These are phyloP conservation scores for Phytophthora macrochlamydospora DNA, from an alignment of 352 stramenopile genomes.

Conservation along the genomic window DNA sequence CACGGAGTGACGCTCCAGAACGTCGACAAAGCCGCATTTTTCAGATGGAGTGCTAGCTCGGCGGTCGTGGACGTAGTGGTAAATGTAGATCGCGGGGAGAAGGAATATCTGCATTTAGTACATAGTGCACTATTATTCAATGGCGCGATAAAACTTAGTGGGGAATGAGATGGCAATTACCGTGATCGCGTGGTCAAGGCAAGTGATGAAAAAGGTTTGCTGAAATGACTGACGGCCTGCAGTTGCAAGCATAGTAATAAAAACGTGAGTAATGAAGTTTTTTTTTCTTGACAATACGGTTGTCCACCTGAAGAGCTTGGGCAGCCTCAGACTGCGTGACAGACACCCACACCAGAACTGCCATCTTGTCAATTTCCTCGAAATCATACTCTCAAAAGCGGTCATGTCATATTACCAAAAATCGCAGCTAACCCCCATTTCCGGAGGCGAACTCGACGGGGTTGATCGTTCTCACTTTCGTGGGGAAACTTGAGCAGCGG, in stretches of 20 bases:
- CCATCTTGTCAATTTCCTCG: too few relatives aligned
- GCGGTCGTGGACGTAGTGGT: slow-evolving; percentile 21
- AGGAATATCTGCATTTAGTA: slow-evolving; percentile 24
- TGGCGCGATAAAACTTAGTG: neutral
- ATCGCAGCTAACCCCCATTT: too few relatives aligned
- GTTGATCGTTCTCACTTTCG: too few relatives aligned
- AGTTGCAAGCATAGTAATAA: neutral
- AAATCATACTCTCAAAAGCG: too few relatives aligned
- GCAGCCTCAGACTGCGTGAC: slow-evolving; percentile 14
- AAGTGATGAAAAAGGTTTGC: slow-evolving; percentile 18
- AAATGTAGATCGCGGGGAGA: slow-evolving; percentile 30
- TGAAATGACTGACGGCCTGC: slow-evolving; percentile 6
- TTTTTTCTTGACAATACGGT: neutral
- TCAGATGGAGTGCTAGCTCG: neutral
- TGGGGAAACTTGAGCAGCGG: too few relatives aligned
- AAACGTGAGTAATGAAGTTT: neutral
- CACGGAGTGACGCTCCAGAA: slow-evolving; percentile 34
- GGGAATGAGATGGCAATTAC: neutral
- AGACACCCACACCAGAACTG: slow-evolving; percentile 7
- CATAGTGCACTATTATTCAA: neutral
- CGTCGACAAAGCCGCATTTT: slow-evolving; percentile 10
- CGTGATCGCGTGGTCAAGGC: slow-evolving; percentile 15
- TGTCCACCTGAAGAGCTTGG: slow-evolving; percentile 10
- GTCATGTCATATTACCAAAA: too few relatives aligned
- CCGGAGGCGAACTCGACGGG: too few relatives aligned